Percentiles rank a stretch among this genome's conserved stretches.
Evolutionary conservation across 129 eudicot genomes (phyloP).

Genomic region (Saposhnikovia divaricata): DNA sequence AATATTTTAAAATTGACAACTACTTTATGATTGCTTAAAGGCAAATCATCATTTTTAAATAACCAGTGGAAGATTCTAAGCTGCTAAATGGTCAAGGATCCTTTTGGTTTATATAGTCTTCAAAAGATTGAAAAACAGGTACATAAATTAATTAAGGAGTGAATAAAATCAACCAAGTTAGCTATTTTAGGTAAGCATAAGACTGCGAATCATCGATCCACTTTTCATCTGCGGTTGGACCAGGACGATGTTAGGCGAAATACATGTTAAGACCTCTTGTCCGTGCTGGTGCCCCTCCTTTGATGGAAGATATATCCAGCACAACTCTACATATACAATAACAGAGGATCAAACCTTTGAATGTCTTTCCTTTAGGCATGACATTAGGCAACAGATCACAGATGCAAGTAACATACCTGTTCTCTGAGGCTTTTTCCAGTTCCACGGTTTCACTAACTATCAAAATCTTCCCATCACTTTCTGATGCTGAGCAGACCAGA

Average conservation of each 20-base stretch:
- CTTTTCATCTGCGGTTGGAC: neutral
- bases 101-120: neutral
- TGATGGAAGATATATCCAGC: conserved; percentile 37
- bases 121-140: neutral
- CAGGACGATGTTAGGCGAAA: conserved; percentile 9
- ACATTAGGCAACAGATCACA: neutral
- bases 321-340: conserved; percentile 20
- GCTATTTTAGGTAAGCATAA: neutral
- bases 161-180: conserved; percentile 1
- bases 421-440: conserved; percentile 24
- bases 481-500: conserved; percentile 42
- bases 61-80: neutral
- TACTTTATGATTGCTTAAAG: neutral
- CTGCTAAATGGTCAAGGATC: neutral
- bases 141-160: neutral
- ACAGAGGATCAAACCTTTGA: neutral
- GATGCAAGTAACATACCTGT: conserved; percentile 22
- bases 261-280: conserved; percentile 39
- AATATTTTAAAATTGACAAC: neutral
- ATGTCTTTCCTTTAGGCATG: neutral
- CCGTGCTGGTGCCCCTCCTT: conserved; percentile 51
- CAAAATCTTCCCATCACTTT: conserved; percentile 45
- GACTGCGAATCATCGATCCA: neutral
- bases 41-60: neutral
- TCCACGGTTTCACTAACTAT: conserved; percentile 28